Percentiles rank a stretch among this genome's conserved stretches.
Evolutionary conservation across 1,139 yeast genomes (phyloP).

Genomic region (Suhomyces yuchorum): DNA sequence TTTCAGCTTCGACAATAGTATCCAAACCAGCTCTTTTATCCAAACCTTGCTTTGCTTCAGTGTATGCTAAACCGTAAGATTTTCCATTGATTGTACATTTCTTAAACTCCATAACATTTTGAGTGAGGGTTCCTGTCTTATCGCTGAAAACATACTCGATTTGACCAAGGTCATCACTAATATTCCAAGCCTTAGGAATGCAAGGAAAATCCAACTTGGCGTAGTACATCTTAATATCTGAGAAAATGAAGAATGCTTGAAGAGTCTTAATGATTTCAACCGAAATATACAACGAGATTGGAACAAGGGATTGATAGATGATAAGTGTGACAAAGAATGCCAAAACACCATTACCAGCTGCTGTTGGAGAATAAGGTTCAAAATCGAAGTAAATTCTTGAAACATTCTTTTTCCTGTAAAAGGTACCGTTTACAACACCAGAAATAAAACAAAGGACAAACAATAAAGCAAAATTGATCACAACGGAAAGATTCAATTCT

Average conservation of each 20-base stretch:
- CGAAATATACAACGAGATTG: constrained; percentile 91
- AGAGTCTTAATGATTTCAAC: constrained; percentile 92
- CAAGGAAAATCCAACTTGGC: constrained; percentile 88
- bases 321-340: constrained; percentile 89
- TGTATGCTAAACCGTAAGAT: constrained; percentile 90
- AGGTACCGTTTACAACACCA: constrained; percentile 80
- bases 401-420: constrained; percentile 52
- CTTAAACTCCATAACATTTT: constrained; percentile 95
- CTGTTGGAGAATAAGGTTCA: constrained; percentile 45
- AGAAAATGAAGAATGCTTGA: constrained; percentile 90
- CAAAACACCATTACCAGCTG: constrained; percentile 80
- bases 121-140: constrained; percentile 95
- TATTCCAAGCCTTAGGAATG: constrained; percentile 95
- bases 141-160: constrained; percentile 94
- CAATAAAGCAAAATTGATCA: constrained; percentile 73
- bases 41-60: constrained; percentile 93
- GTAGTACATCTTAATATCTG: constrained; percentile 86
- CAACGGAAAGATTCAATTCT: constrained; percentile 79
- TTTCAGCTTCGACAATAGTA: constrained; percentile 64
- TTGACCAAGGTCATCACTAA: constrained; percentile 96
- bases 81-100: constrained; percentile 88
- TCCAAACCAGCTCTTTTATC: constrained; percentile 86
- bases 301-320: constrained; percentile 87
- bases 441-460: constrained; percentile 81
- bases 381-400: constrained; percentile 75